Conservation (phyloP, 371 early-diverging fungal genomes). For the Basidiobolus meristosporus region DNA sequence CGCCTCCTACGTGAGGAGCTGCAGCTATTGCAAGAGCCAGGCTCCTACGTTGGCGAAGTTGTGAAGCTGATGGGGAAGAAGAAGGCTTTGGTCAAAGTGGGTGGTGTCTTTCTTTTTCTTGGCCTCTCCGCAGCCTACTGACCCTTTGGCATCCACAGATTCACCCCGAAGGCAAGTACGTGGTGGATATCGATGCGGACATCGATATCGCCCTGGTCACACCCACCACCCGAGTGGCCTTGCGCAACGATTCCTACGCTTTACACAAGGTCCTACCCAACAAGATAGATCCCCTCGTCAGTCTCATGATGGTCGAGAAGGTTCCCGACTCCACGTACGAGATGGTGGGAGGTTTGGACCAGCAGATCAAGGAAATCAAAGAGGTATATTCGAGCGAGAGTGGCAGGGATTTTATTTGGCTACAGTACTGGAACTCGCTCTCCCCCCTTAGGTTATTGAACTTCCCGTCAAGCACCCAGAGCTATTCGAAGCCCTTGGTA, state of each 20-base stretch:
- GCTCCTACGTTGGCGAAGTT: slow-evolving; percentile 96
- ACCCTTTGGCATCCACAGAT: too few species aligned
- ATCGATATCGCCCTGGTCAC: slow-evolving; percentile 88
- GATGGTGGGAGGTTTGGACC: slow-evolving; percentile 98
- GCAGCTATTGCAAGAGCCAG: slow-evolving; percentile 92
- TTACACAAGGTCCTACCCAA: slow-evolving; percentile 89
- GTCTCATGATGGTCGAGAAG: slow-evolving; percentile 99
- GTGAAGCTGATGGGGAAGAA: slow-evolving; percentile 99
- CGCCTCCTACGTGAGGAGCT: slow-evolving; percentile 96
- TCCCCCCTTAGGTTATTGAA: slow-evolving; percentile 63
- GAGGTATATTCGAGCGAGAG: too few species aligned
- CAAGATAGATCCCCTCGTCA: slow-evolving; percentile 89
- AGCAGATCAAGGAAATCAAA: slow-evolving; percentile 99
- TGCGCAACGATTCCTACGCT: slow-evolving; percentile 74
- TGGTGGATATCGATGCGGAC: slow-evolving; percentile 83
- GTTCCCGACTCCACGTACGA: slow-evolving; percentile 99
- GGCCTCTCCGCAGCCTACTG: too few species aligned
- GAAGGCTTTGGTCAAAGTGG: slow-evolving; percentile 93
- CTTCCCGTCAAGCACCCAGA: slow-evolving; percentile 98
- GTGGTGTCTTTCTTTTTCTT: neutral
- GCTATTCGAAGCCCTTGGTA: slow-evolving; percentile 97
- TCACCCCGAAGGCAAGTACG: slow-evolving; percentile 98
- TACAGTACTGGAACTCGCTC: neutral
- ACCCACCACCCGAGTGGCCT: slow-evolving; percentile 92
- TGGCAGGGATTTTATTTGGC: too few species aligned